Conservation (phyloP, 2,329 filamentous ascomycete species). For the Juglanconis oblonga region DNA sequence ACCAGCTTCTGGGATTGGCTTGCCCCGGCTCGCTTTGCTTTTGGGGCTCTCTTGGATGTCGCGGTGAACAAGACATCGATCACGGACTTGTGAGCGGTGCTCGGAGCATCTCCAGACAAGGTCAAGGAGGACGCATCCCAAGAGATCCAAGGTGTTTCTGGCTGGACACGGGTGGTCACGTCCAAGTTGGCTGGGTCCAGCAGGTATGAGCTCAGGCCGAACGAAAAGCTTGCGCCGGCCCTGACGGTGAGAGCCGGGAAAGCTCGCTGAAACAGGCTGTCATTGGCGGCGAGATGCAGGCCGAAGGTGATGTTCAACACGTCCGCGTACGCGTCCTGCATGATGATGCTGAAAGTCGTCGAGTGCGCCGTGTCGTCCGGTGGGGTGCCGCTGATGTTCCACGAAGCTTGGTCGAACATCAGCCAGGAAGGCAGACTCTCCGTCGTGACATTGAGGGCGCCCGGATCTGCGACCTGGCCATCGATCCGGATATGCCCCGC, state of each 20-base stretch:
- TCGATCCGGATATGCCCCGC: conserved; percentile 55
- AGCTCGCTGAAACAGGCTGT: conserved; percentile 38
- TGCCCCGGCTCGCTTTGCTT: conserved; percentile 11
- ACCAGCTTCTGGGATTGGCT: conserved; percentile 37
- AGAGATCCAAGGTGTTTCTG: conserved; percentile 41
- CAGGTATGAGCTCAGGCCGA: conserved; percentile 43
- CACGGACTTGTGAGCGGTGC: conserved; percentile 25
- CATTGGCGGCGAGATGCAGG: conserved; percentile 22
- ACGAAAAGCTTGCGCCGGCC: conserved; percentile 38
- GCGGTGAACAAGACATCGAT: conserved; percentile 28
- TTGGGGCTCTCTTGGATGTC: conserved; percentile 29
- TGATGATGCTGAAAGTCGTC: conserved; percentile 59
- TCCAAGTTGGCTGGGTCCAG: conserved; percentile 36
- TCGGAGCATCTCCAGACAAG: conserved; percentile 40
- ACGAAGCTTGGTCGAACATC: conserved; percentile 57
- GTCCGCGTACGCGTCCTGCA: conserved; percentile 59
- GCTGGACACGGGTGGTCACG: conserved; percentile 34
- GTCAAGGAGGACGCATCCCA: conserved; percentile 31
- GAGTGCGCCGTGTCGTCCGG: conserved; percentile 54
- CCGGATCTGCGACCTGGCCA: conserved; percentile 43
- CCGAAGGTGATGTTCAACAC: conserved; percentile 53
- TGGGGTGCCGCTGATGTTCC: conserved; percentile 63
- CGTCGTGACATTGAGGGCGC: conserved; percentile 51
- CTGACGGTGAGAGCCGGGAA: conserved; percentile 38
- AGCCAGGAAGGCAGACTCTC: conserved; percentile 66